phyloP scores from a whole-genome alignment of 2,329 filamentous ascomycete genomes.

The Falciphora oryzae region DNA sequence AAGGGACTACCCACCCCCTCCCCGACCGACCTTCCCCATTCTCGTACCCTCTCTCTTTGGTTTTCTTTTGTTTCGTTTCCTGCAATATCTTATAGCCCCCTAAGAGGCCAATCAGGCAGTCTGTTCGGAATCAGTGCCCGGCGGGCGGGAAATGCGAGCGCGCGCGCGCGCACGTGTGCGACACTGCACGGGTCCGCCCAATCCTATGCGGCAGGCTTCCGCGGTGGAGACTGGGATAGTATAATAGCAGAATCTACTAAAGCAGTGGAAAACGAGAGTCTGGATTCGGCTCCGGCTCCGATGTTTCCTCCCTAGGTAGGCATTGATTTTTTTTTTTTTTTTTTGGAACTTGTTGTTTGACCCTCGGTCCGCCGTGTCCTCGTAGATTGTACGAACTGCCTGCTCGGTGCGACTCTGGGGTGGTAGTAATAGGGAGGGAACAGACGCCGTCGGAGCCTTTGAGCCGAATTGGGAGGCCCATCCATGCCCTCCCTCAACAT shows the following conservation, averaged over 20 bases:
- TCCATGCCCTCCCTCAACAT: no score
- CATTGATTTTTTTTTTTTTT: no score
- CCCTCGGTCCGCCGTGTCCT: not conserved
- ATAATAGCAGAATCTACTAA: not conserved
- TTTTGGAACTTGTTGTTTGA: not conserved
- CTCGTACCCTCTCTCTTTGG: not conserved
- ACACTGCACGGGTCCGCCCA: no score
- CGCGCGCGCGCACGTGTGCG: no score
- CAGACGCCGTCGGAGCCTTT: not conserved
- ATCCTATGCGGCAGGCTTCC: no score
- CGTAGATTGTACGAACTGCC: not conserved
- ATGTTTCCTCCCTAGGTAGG: not conserved
- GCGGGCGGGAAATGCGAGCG: no score
- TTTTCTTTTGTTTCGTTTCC: not conserved
- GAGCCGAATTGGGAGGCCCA: not conserved
- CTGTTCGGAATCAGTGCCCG: no score
- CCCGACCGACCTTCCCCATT: no score
- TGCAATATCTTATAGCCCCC: not conserved
- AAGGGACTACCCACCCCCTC: not conserved
- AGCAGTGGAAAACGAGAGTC: not conserved
- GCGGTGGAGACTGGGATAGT: no score
- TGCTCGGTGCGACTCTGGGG: no score
- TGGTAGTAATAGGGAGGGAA: no score
- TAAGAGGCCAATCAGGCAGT: no score
- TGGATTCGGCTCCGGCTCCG: not conserved